phyloP scores from a whole-genome alignment of 768 basidiomycete species.

The Guyanaporus albipodus region DNA sequence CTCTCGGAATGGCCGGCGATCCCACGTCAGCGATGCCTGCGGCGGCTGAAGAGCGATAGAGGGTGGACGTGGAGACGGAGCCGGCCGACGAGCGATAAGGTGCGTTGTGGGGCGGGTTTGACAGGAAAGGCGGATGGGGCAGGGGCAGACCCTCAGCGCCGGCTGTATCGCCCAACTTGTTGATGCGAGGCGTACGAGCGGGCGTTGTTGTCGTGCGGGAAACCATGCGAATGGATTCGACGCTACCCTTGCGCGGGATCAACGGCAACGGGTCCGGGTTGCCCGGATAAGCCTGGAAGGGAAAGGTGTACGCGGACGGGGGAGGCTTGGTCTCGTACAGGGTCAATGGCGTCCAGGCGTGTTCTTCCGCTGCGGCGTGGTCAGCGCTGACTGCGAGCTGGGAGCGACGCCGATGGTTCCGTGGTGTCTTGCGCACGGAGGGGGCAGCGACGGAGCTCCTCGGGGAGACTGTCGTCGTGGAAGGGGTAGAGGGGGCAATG shows the following conservation, averaged over 20 bases:
- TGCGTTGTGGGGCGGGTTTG: constrained; percentile 27
- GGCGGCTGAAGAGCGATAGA: constrained; percentile 31
- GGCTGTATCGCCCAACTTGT: constrained; percentile 13
- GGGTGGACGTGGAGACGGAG: constrained; percentile 22
- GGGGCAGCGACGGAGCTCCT: constrained; percentile 12
- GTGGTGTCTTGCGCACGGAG: constrained; percentile 16
- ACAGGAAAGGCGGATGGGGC: constrained; percentile 48
- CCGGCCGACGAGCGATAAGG: constrained; percentile 37
- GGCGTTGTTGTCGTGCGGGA: constrained; percentile 24
- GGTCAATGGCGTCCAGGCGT: constrained; percentile 13
- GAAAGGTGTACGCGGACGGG: constrained; percentile 41
- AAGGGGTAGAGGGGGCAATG: constrained; percentile 15
- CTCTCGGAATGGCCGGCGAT: constrained; percentile 35
- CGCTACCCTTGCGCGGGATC: constrained; percentile 43
- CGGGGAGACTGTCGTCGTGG: constrained; percentile 12
- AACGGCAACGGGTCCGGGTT: constrained; percentile 59
- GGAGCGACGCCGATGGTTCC: constrained; percentile 24
- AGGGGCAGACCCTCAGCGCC: constrained; percentile 28
- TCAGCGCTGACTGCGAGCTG: constrained; percentile 22
- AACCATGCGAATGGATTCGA: constrained; percentile 34
- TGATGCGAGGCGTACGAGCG: constrained; percentile 20
- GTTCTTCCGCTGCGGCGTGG: constrained; percentile 16
- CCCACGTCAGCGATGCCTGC: constrained; percentile 14
- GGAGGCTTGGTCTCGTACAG: constrained; percentile 27
- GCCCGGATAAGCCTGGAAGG: constrained; percentile 61